These are phyloP conservation scores for Leccinum broughii DNA, from an alignment of 768 basidiomycete genomes.

Conservation along the genomic window DNA sequence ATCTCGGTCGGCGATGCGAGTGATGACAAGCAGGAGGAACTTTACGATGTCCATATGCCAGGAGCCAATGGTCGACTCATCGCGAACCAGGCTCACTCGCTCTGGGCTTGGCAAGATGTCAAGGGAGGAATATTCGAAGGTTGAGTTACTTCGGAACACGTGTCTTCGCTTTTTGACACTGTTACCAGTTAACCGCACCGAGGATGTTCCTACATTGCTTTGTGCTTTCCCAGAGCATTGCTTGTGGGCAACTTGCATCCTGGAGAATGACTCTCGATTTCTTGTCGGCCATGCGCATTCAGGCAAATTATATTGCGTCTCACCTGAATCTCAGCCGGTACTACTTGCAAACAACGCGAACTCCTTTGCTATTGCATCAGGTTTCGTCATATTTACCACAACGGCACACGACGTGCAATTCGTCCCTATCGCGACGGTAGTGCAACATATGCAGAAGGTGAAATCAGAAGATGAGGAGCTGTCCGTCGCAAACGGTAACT, in stretches of 20 bases:
- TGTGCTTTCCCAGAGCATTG: slow-evolving; percentile 63
- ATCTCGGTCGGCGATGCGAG: slow-evolving; percentile 8
- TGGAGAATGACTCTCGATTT: slow-evolving; percentile 25
- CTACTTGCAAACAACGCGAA: slow-evolving; percentile 56
- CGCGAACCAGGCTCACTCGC: too few species aligned
- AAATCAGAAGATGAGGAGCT: slow-evolving; percentile 14
- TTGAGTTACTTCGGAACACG: too few species aligned
- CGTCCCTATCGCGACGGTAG: slow-evolving; percentile 41
- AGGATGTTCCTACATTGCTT: slow-evolving; percentile 24
- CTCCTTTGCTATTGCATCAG: slow-evolving; percentile 72
- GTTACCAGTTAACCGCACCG: background rate
- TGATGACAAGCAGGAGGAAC: slow-evolving; percentile 3
- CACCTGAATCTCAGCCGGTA: slow-evolving; percentile 28
- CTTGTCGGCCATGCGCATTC: slow-evolving; percentile 65
- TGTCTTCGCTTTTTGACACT: too few species aligned
- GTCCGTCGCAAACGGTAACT: slow-evolving; percentile 28
- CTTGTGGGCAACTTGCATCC: slow-evolving; percentile 39
- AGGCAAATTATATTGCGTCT: slow-evolving; percentile 54
- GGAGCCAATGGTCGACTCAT: too few species aligned
- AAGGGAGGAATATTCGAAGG: too few species aligned
- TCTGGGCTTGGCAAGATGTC: too few species aligned
- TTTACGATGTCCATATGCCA: background rate
- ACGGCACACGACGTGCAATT: slow-evolving; percentile 80
- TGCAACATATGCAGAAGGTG: slow-evolving; percentile 18
- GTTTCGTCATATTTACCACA: slow-evolving; percentile 84